Conservation (phyloP, 345 rosid species). For the Carallia pectinifolia region DNA sequence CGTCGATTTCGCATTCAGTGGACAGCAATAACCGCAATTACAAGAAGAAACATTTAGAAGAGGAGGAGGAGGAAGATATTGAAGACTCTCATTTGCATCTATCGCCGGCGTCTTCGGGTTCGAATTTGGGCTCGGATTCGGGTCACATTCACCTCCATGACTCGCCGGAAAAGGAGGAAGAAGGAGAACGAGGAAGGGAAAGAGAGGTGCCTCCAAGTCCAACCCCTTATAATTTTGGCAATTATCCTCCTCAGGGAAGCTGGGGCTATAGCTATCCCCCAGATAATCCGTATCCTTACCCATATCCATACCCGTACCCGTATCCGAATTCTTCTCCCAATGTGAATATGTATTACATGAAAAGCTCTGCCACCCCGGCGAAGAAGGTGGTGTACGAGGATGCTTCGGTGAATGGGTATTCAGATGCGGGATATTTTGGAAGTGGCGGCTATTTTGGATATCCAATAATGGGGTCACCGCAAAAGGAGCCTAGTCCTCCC, state of each 20-base stretch:
- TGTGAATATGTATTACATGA: slow-evolving; percentile 62
- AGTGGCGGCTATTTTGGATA: slow-evolving; percentile 57
- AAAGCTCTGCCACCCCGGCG: slow-evolving; percentile 59
- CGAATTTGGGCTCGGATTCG: slow-evolving; percentile 40
- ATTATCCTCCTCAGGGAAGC: slow-evolving; percentile 25
- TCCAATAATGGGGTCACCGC: slow-evolving; percentile 39
- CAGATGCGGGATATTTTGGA: slow-evolving; percentile 39
- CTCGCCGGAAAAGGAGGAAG: slow-evolving; percentile 21
- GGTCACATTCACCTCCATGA: slow-evolving; percentile 55
- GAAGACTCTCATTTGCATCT: slow-evolving; percentile 64
- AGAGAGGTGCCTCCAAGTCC: slow-evolving; percentile 15
- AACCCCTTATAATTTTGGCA: slow-evolving; percentile 21
- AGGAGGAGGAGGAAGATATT: slow-evolving; percentile 26
- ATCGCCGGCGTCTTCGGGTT: slow-evolving; percentile 59
- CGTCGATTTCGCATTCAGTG: slow-evolving; percentile 60
- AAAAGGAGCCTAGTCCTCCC: slow-evolving; percentile 32
- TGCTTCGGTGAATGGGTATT: slow-evolving; percentile 41
- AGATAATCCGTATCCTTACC: slow-evolving; percentile 8
- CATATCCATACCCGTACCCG: slow-evolving; percentile 10
- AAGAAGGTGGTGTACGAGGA: slow-evolving; percentile 65
- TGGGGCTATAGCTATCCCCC: slow-evolving; percentile 13
- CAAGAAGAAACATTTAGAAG: slow-evolving; percentile 23
- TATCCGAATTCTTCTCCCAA: not conserved
- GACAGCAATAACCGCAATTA: slow-evolving; percentile 1
- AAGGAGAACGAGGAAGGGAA: not conserved